A percentile compares a stretch with the other conserved stretches of the same genome.
These are phyloP conservation scores for Metarhizium humberi DNA, from an alignment of 2,329 filamentous ascomycete species.

Conservation along the genomic window DNA sequence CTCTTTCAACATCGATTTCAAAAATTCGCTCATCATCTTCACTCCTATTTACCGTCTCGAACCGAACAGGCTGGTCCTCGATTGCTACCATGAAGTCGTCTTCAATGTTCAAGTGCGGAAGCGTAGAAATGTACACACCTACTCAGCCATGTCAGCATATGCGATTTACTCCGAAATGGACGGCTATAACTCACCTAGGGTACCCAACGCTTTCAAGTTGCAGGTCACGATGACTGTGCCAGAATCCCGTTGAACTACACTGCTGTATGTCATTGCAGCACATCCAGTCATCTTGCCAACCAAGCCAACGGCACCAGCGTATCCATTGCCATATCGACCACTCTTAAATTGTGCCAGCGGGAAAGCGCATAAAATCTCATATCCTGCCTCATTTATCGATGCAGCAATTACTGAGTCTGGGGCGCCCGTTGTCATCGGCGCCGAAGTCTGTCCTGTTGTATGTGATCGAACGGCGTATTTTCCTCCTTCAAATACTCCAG, in stretches of 20 bases:
- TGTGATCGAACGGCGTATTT: conserved; percentile 70
- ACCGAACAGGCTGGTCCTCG: conserved; percentile 59
- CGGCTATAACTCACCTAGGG: conserved; percentile 44
- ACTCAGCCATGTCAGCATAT: not conserved
- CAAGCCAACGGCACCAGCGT: conserved; percentile 65
- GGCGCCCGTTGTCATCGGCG: conserved; percentile 34
- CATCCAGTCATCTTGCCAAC: conserved; percentile 84
- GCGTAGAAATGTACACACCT: conserved; percentile 67
- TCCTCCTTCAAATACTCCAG: conserved; percentile 49
- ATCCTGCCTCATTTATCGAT: conserved; percentile 55
- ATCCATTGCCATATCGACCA: conserved; percentile 25
- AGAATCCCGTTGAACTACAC: conserved; percentile 43
- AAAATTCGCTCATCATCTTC: conserved; percentile 49
- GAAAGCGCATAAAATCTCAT: conserved; percentile 74
- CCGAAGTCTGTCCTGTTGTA: conserved; percentile 51
- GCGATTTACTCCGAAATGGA: not conserved
- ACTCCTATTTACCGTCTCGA: conserved; percentile 53
- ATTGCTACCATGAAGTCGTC: conserved; percentile 67
- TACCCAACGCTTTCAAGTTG: conserved; percentile 70
- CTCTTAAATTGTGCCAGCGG: conserved; percentile 50
- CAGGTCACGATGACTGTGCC: conserved; percentile 57
- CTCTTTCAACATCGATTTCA: conserved; percentile 65
- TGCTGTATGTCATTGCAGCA: conserved; percentile 61
- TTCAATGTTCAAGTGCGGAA: conserved; percentile 50
- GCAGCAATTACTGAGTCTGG: conserved; percentile 47